phyloP scores from a whole-genome alignment of 306 rosid species.

The Acacia crassicarpa region DNA sequence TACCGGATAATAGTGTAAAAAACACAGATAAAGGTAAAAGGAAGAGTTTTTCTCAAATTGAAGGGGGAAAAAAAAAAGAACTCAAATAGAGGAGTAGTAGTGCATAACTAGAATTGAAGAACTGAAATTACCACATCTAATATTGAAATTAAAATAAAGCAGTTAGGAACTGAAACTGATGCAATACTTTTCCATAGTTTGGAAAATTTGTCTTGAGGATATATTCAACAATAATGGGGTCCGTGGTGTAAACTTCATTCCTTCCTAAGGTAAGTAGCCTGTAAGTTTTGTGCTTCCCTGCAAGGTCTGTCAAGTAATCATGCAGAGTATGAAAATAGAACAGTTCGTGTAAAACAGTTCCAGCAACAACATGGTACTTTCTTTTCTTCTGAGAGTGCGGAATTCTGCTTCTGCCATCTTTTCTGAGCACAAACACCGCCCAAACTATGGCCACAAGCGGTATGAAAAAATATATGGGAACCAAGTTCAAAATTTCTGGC shows the following conservation, averaged over 20 bases:
- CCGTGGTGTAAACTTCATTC: slow-evolving; percentile 56
- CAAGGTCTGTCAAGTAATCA: slow-evolving; percentile 55
- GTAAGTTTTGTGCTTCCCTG: slow-evolving; percentile 51
- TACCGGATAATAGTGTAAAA: no score
- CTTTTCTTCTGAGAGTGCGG: slow-evolving; percentile 35
- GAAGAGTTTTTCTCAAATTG: background rate
- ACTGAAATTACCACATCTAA: background rate
- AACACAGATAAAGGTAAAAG: no score
- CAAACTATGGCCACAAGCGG: slow-evolving; percentile 7
- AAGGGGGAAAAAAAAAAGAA: no score
- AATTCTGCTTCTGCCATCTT: background rate
- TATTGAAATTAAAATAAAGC: no score
- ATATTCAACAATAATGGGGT: slow-evolving; percentile 55
- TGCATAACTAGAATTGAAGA: background rate
- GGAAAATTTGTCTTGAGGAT: slow-evolving; percentile 58
- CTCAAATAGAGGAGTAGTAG: background rate
- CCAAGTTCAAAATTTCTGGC: background rate
- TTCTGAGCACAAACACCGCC: background rate
- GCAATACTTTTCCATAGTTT: slow-evolving; percentile 61
- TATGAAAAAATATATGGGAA: background rate
- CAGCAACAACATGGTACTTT: slow-evolving; percentile 34
- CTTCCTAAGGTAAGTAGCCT: slow-evolving; percentile 45
- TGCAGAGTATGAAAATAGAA: slow-evolving; percentile 46
- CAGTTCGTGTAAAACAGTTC: slow-evolving; percentile 52
- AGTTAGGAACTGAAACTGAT: background rate